phyloP scores from a whole-genome alignment of 768 basidiomycete species.

The Boletellus ananas region DNA sequence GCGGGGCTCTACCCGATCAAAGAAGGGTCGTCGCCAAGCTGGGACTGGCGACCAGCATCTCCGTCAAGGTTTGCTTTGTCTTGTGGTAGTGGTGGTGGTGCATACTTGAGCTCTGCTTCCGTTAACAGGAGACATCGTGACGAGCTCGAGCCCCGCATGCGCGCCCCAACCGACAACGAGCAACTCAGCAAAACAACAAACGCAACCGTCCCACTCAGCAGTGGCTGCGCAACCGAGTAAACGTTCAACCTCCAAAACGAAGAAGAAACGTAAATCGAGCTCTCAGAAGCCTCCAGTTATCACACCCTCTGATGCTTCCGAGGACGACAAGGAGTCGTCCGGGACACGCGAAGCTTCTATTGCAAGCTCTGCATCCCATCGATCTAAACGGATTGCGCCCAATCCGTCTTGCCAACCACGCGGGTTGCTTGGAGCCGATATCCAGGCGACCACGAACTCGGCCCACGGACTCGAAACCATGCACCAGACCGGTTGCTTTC shows the following conservation, averaged over 20 bases:
- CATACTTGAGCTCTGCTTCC: background rate
- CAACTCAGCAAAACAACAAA: background rate
- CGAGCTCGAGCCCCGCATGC: background rate
- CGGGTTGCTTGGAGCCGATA: background rate
- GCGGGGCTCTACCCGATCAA: background rate
- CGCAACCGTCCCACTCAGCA: background rate
- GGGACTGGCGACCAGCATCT: background rate
- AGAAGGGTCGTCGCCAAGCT: background rate
- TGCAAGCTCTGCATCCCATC: slow-evolving; percentile 3
- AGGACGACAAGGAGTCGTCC: slow-evolving; percentile 15
- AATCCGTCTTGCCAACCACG: background rate
- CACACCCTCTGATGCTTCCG: slow-evolving; percentile 20
- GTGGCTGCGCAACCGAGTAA: background rate
- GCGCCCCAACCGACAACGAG: background rate
- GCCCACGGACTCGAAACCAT: background rate
- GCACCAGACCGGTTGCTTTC: background rate
- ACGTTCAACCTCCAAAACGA: background rate
- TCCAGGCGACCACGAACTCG: background rate
- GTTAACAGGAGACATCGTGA: background rate
- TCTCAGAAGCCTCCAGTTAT: slow-evolving; percentile 19
- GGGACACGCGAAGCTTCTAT: background rate
- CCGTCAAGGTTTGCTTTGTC: slow-evolving; percentile 9
- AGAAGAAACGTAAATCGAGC: slow-evolving; percentile 22
- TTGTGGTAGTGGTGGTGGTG: background rate
- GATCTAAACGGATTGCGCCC: slow-evolving; percentile 11